These are phyloP conservation scores for Usnea hakonensis DNA, from an alignment of 495 filamentous ascomycete genomes.

Conservation along the genomic window DNA sequence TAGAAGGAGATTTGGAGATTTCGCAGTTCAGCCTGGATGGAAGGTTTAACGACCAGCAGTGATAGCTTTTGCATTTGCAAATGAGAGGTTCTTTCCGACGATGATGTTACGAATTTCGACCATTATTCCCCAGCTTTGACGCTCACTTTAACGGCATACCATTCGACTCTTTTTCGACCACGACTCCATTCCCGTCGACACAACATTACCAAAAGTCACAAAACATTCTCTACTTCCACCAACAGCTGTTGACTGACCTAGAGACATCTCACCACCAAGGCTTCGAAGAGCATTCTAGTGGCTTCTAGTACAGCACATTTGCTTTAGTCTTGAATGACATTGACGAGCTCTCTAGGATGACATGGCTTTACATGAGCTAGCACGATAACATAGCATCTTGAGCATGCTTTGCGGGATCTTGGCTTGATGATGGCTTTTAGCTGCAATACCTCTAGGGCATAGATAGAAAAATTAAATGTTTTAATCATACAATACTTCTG, in stretches of 20 bases:
- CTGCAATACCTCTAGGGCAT: background rate
- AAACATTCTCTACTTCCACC: background rate
- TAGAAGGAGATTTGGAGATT: conserved; percentile 9
- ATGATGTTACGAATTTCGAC: conserved; percentile 16
- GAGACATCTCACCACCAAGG: background rate
- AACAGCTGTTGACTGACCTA: conserved; percentile 1
- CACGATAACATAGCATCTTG: background rate
- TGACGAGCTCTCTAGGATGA: conserved; percentile 1
- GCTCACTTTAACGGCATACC: background rate
- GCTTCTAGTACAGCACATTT: background rate
- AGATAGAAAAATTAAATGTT: no score
- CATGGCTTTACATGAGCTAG: conserved; percentile 2
- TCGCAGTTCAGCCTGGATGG: conserved; percentile 1
- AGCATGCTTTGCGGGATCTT: conserved; percentile 8
- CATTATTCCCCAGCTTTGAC: conserved; percentile 8
- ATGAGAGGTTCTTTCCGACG: background rate
- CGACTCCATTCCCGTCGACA: background rate
- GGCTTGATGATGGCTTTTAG: conserved; percentile 1
- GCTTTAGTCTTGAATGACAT: background rate
- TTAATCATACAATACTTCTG: no score
- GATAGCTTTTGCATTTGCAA: conserved; percentile 16
- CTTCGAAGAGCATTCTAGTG: background rate
- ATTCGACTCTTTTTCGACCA: background rate
- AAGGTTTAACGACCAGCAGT: background rate
- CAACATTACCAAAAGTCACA: background rate